Percentiles rank a stretch among this genome's conserved stretches.
Evolutionary conservation across 768 basidiomycete genomes (phyloP).

Genomic region (Mycena kentingensis): DNA sequence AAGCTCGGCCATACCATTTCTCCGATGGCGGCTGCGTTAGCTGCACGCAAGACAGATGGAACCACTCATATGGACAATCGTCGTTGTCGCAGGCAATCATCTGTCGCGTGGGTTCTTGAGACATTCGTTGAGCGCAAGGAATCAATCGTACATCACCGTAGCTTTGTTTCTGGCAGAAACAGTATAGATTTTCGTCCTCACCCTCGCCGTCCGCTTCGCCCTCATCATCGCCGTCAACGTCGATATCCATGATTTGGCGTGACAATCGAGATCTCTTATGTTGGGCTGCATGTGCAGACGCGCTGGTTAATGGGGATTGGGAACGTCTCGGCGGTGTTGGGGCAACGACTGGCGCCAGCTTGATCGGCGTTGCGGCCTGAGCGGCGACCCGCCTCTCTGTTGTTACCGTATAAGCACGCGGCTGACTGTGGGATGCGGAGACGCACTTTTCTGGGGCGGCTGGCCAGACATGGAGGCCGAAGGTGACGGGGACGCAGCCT

Average conservation of each 20-base stretch:
- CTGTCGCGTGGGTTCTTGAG: conserved; percentile 29
- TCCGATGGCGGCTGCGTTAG: conserved; percentile 51
- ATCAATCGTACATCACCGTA: conserved; percentile 47
- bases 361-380: conserved; percentile 40
- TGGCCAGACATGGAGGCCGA: conserved; percentile 24
- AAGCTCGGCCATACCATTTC: too few relatives aligned
- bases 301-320: conserved; percentile 42
- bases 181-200: conserved; percentile 52
- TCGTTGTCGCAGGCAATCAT: conserved; percentile 79
- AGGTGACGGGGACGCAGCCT: conserved; percentile 26
- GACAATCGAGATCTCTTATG: conserved; percentile 51
- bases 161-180: conserved; percentile 54
- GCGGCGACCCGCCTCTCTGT: conserved; percentile 45
- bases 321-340: conserved; percentile 43
- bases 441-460: conserved; percentile 46
- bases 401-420: conserved; percentile 1
- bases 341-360: conserved; percentile 38
- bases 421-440: background rate
- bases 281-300: conserved; percentile 29
- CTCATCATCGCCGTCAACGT: conserved; percentile 44
- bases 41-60: conserved; percentile 63
- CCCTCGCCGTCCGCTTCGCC: conserved; percentile 38
- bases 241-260: conserved; percentile 41
- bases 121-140: background rate
- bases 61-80: conserved; percentile 73